Conservation (phyloP, 352 stramenopile genomes). For the Phytophthora kernoviae region DNA sequence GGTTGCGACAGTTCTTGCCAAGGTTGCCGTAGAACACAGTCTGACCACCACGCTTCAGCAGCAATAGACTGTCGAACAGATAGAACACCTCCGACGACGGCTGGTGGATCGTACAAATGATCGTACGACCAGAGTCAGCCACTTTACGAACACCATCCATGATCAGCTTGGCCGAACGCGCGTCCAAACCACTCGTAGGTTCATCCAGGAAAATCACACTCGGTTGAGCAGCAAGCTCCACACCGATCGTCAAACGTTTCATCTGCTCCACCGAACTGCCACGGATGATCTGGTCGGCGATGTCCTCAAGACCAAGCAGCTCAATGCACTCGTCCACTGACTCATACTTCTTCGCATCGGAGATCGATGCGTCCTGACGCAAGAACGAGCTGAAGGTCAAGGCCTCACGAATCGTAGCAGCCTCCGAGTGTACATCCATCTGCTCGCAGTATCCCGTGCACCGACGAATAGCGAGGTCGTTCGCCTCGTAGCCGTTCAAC, state of each 20-base stretch:
- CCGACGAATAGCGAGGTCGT: constrained; percentile 18
- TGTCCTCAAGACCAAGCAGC: constrained; percentile 25
- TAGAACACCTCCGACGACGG: constrained; percentile 78
- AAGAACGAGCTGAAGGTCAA: constrained; percentile 84
- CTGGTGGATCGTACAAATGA: constrained; percentile 91
- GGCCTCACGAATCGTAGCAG: constrained; percentile 9
- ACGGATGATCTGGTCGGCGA: constrained; percentile 25
- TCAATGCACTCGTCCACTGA: constrained; percentile 34
- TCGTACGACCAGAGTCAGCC: constrained; percentile 63
- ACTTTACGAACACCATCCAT: constrained; percentile 90
- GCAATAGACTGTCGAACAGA: constrained; percentile 74
- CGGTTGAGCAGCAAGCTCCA: constrained; percentile 74
- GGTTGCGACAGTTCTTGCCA: constrained; percentile 22
- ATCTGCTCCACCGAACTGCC: constrained; percentile 30
- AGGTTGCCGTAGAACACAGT: constrained; percentile 47
- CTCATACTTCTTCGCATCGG: constrained; percentile 6
- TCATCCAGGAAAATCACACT: constrained; percentile 89
- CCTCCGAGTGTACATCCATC: constrained; percentile 26
- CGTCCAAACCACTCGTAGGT: constrained; percentile 87
- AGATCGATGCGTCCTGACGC: constrained; percentile 2
- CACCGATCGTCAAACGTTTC: constrained; percentile 38
- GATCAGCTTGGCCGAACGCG: constrained; percentile 77
- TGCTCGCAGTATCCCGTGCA: constrained; percentile 27
- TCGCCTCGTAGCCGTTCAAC: constrained; percentile 77
- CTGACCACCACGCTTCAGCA: constrained; percentile 51